Base-by-base conservation (phyloP, 352 stramenopile species). In the Phytopythium delawarense region DNA sequence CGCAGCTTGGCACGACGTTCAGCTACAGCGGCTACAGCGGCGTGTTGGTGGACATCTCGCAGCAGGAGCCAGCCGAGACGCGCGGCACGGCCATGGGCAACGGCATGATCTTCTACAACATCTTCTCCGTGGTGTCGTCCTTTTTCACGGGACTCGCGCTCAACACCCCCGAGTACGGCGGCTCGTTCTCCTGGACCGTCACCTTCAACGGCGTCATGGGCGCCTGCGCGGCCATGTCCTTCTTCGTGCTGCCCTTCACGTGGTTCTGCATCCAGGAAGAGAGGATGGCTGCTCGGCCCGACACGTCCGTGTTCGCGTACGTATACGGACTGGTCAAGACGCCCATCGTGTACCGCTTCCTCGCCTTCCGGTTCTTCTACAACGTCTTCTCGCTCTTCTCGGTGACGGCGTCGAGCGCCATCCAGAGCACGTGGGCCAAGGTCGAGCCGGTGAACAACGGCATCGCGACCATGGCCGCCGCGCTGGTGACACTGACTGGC, bases 361-460 rank as follows among this genome's bases (percentile, higher is more conserved):
- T 85, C 56, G 72, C 66, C 9, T 86, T 85, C 66, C 72, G 70
- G 0, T 84, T 88, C 60, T 78, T 84, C 56, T 67, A 71, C 61
- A 70, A 79, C 13, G 57, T 84, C 61, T 78, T 86, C 28, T 64
- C 67, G 25, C 59, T 78, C 60, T 79, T 87, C 54, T 77, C 65
- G 13, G 76, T 84, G 25, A 89, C 76, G 25, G 75, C 79, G 7
- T 62, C 66, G 12, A 81, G 59, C 23, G 70, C 80, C 5, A 88
- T 89, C 50, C 61, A 82, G 58, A 79, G 69, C 46, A 72, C 61
- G 28, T 91, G 78, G 82, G 81, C 78, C n/a, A 65, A 71, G 2
- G 82, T 90, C 20, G 70, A 84, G 67, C 80, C 78, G 1, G 39
- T 91, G 8, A 91, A 88, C 71, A 71, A 82, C 32, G 69, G 66